A percentile compares a stretch with the other conserved stretches of the same genome.
Evolutionary conservation across 1,284 basidiomycete genomes (phyloP).

Genomic region (Athelia sp.): DNA sequence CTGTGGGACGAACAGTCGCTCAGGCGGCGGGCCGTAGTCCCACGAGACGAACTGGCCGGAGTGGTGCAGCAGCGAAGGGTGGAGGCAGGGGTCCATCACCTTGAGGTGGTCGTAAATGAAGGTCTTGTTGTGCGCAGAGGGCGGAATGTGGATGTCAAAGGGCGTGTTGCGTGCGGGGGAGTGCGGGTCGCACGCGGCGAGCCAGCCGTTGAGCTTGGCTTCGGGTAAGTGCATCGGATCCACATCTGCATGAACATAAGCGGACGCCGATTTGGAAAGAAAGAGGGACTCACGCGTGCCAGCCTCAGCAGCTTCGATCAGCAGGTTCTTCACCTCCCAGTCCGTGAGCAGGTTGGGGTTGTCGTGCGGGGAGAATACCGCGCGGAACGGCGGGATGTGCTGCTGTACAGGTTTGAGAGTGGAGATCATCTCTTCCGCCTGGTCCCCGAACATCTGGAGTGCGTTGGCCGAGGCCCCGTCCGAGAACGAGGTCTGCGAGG

Average conservation of each 20-base stretch:
- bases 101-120: conserved; percentile 48
- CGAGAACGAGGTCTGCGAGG: too few relatives aligned
- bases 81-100: conserved; percentile 59
- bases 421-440: conserved; percentile 27
- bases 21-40: conserved; percentile 43
- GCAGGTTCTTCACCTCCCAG: conserved; percentile 33
- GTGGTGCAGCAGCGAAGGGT: conserved; percentile 44
- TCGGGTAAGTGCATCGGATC: conserved; percentile 28
- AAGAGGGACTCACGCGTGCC: conserved; percentile 33
- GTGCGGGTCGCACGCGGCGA: conserved; percentile 33
- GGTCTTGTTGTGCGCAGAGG: conserved; percentile 31
- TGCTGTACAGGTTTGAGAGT: conserved; percentile 32
- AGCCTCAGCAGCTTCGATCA: conserved; percentile 33
- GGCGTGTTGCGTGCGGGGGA: conserved; percentile 30
- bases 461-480: not conserved
- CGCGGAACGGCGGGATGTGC: conserved; percentile 36
- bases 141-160: conserved; percentile 23
- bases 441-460: too few relatives aligned
- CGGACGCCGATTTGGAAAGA: not conserved
- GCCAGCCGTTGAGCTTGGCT: conserved; percentile 33
- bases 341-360: conserved; percentile 41
- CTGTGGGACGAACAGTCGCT: conserved; percentile 42
- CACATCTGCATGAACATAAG: conserved; percentile 24
- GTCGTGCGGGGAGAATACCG: conserved; percentile 41
- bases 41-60: conserved; percentile 57